Evolutionary conservation across 2,329 filamentous ascomycete species (phyloP), one percentile per base, ranked within the genome.

Genomic region (Thielaviopsis punctulata): DNA sequence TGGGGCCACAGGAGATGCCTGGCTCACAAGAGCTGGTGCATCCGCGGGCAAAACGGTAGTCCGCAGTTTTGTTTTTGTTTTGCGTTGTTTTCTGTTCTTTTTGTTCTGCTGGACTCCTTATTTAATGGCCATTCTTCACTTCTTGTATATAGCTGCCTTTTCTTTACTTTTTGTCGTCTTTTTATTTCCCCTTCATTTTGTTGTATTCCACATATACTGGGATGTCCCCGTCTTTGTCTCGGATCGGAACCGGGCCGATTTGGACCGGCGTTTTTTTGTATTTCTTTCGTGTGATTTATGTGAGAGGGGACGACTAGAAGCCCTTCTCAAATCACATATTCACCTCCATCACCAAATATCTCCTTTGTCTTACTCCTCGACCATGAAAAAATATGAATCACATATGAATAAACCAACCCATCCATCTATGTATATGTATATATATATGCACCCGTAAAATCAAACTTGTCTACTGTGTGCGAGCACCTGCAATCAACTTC

Each of bases 21-120:
- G 53, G 53, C 12, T 52, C 45, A 18, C 49, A 48, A 10, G 53
- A 55, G 19, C 15, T 55, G 33, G 39, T 55, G 24, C 53, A 55
- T 39, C 53, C 53, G n/a, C 36, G 53, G 24, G 49, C 46, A 15
- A 49, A 23, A 45, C 27, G 22, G 39, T 48, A 51, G 44, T 4
- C 36, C n/a, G 10, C 12, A 46, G 18, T 15, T 24, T 41, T 36
- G 48, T 18, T 25, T 12, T 12, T 44, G n/a, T 7, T 45, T 52
- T 23, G 15, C 45, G 22, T 27, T 45, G 9, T 19, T 47, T 27
- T 43, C 18, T 18, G n/a, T 23, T 21, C 23, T 6, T 33, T 49
- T 24, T 33, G 19, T 43, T 50, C 46, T n/a, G n/a, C n/a, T n/a
- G n/a, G n/a, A n/a, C n/a, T n/a, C n/a, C n/a, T n/a, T n/a, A n/a